Percentiles rank a stretch among this genome's conserved stretches.
Conservation (phyloP, 1,139 yeast genomes). For the Hemisphaericaspora xylofermentans region DNA sequence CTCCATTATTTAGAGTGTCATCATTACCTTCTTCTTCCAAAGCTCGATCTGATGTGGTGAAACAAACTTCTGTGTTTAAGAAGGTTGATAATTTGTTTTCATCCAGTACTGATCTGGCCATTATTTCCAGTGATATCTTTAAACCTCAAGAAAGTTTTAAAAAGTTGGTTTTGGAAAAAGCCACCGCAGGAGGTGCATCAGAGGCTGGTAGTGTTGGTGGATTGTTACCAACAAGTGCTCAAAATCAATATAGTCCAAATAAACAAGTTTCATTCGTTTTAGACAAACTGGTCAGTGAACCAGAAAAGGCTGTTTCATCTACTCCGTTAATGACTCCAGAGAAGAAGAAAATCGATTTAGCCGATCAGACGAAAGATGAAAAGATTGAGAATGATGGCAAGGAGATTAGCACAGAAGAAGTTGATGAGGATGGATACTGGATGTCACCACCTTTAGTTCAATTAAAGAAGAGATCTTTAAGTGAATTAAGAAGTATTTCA, state of each 20-base stretch:
- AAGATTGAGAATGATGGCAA: neutral
- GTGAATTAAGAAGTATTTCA: constrained; percentile 63
- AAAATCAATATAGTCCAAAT: constrained; percentile 15
- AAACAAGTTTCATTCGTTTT: constrained; percentile 41
- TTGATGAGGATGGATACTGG: constrained; percentile 74
- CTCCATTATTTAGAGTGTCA: constrained; percentile 43
- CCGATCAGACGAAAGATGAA: neutral
- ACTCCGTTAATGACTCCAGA: constrained; percentile 9
- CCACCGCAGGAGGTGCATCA: constrained; percentile 8
- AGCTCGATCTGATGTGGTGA: constrained; percentile 15
- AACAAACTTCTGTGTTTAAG: constrained; percentile 17
- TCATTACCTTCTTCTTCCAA: constrained; percentile 15
- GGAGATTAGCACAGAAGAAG: constrained; percentile 26
- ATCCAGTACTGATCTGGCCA: constrained; percentile 60
- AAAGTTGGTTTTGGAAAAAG: constrained; percentile 55
- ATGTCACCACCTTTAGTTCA: constrained; percentile 72
- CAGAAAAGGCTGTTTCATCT: constrained; percentile 6
- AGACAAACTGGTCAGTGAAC: constrained; percentile 12
- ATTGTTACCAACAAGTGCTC: constrained; percentile 11
- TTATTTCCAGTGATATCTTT: constrained; percentile 70
- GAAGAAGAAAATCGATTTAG: constrained; percentile 13
- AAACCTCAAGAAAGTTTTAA: constrained; percentile 62
- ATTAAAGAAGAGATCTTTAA: constrained; percentile 56
- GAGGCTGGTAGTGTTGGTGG: constrained; percentile 11
- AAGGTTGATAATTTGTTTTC: constrained; percentile 22